These are phyloP conservation scores for Linum usitatissimum DNA, from an alignment of 345 rosid species.

Conservation along the genomic window DNA sequence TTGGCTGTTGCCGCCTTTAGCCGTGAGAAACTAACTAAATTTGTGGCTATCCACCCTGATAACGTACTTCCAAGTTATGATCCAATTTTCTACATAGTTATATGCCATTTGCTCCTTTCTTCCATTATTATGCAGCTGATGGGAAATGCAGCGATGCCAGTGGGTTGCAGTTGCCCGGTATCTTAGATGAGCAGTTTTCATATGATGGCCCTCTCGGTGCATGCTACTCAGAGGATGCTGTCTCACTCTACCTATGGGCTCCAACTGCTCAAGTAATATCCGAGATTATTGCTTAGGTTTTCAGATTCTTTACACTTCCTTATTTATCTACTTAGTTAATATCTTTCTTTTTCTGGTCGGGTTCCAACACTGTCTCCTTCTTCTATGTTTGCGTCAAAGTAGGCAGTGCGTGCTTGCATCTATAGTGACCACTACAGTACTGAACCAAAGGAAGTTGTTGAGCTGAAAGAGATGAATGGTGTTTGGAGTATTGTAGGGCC, in stretches of 20 bases:
- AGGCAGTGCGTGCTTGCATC: constrained; percentile 55
- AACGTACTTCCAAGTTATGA: background rate
- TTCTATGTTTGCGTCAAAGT: constrained; percentile 26
- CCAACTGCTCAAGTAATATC: constrained; percentile 74
- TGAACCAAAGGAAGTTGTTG: constrained; percentile 41
- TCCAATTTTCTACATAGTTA: background rate
- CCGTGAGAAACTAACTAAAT: constrained; percentile 23
- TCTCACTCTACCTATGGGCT: constrained; percentile 75
- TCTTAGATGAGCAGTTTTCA: constrained; percentile 70
- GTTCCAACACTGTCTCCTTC: background rate
- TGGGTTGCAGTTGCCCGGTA: constrained; percentile 80
- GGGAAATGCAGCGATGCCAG: constrained; percentile 47
- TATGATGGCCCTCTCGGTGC: constrained; percentile 91
- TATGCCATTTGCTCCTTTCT: background rate
- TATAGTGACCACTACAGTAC: constrained; percentile 34
- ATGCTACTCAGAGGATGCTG: constrained; percentile 37
- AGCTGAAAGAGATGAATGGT: constrained; percentile 48
- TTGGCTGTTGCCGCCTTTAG: constrained; percentile 50
- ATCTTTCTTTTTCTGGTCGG: constrained; percentile 2
- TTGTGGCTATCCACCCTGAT: background rate
- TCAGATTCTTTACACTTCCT: background rate
- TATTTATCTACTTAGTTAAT: background rate
- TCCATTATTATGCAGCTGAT: constrained; percentile 33
- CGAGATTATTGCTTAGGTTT: background rate
- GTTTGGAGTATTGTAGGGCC: constrained; percentile 67